Base-by-base conservation (phyloP, 331 rosid species). In the Arachis monticola region DNA sequence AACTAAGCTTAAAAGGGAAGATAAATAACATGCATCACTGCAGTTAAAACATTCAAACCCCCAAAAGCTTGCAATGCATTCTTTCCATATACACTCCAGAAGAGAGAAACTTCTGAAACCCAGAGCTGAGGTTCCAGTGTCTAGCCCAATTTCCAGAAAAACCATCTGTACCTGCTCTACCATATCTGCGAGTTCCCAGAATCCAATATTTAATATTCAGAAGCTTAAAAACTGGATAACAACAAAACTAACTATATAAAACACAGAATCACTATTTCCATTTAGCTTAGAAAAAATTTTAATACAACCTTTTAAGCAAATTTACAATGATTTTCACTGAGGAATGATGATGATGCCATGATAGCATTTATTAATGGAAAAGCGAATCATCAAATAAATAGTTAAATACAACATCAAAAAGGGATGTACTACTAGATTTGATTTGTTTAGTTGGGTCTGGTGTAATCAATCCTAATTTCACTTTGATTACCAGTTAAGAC, bases 171-270 rank as follows among this genome's bases (percentile, higher is more conserved):
- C 75, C 60, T 62, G 84, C 88, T 86, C 83, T 87, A 87, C 85
- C 88, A 50, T 67, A 87, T 87, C 91, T 86, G 87, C 83, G 88
- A 85, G 89, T 88, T 88, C 93, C 97, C 88, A 89, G 85, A 86
- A 86, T 80, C 96, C 86, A 87, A 72, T 40, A 74, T 86, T 87
- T 79, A 87, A 88, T 84, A 83, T 79, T 72, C 83, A 81, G 79
- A 83, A 85, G 73, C 78, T 81, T 78, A 63, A 76, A 75, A 64
- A 68, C 77, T 75, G 61, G 79, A 65, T 81, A 75, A 80, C 42
- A 82, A 80, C 72, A 83, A 56, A 82, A 86, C 82, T 78, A 86
- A 81, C 76, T 75, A 55, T 58, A 75, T 74, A 83, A 64, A 68
- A 59, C 83, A 76, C 64, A 46, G 51, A 77, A 83, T 77, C 58